Evolutionary conservation across 176 grass and related monocot genomes (phyloP).

Genomic region (Dactylis glomerata): DNA sequence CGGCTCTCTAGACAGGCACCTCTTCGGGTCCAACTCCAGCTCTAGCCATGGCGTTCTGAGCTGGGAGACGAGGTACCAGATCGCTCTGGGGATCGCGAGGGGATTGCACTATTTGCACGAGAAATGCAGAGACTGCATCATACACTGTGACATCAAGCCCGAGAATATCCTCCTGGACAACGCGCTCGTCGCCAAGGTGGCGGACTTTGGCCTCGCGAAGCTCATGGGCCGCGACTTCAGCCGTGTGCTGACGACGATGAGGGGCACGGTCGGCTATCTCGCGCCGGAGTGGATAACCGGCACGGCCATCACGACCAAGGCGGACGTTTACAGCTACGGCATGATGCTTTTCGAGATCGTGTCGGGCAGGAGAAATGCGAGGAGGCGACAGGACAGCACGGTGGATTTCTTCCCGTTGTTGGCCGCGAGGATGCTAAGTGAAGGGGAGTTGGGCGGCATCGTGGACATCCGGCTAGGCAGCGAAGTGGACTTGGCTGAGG

Average conservation of each 20-base stretch:
- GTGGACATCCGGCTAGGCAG: background rate
- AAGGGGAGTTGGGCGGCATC: background rate
- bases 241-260: conserved; percentile 45
- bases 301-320: conserved; percentile 39
- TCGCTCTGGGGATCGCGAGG: background rate
- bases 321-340: conserved; percentile 52
- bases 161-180: conserved; percentile 56
- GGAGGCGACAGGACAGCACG: background rate
- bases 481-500: background rate
- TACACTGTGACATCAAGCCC: conserved; percentile 66
- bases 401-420: background rate
- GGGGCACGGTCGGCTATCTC: conserved; percentile 41
- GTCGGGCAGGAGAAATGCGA: conserved; percentile 17
- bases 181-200: conserved; percentile 17
- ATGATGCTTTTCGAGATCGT: conserved; percentile 50
- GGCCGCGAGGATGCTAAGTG: background rate
- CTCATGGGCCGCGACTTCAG: conserved; percentile 49
- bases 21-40: background rate
- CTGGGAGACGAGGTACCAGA: background rate
- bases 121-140: conserved; percentile 57
- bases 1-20: background rate
- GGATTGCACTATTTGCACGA: conserved; percentile 52
- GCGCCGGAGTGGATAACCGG: conserved; percentile 51
- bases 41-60: background rate
- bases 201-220: conserved; percentile 44